phyloP scores from a whole-genome alignment of 176 grass and related monocot species.

The Ampelocalamus luodianensis region DNA sequence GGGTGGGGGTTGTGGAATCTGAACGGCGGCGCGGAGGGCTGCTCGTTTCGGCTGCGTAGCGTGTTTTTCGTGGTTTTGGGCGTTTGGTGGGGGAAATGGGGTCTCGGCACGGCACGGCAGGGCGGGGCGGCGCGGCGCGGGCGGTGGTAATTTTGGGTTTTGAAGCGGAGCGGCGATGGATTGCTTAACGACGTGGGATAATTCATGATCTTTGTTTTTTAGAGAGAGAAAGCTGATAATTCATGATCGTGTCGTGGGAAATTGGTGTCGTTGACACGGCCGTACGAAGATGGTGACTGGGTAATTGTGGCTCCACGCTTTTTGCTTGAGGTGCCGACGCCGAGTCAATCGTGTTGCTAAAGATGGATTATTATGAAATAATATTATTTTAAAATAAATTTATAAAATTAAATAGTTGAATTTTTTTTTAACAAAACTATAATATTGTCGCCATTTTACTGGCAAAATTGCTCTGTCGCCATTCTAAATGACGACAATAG shows the following conservation, averaged over 20 bases:
- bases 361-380: too few species aligned
- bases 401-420: too few species aligned
- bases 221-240: too few species aligned
- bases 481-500: too few species aligned
- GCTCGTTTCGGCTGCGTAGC: neutral
- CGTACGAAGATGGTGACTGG: neutral
- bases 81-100: neutral
- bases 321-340: neutral
- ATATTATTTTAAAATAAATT: too few species aligned
- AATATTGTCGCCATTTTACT: too few species aligned
- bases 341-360: neutral
- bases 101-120: neutral
- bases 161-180: neutral
- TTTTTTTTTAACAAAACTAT: too few species aligned
- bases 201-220: neutral
- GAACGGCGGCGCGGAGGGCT: neutral
- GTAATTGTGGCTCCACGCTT: neutral
- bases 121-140: neutral
- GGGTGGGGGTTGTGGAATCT: neutral
- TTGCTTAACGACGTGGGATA: neutral
- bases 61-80: neutral
- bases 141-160: conserved; percentile 24
- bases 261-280: neutral
- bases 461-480: too few species aligned
- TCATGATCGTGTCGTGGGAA: too few species aligned